These are phyloP conservation scores for Tulasnella sp. DNA, from an alignment of 768 basidiomycete species.

Conservation along the genomic window DNA sequence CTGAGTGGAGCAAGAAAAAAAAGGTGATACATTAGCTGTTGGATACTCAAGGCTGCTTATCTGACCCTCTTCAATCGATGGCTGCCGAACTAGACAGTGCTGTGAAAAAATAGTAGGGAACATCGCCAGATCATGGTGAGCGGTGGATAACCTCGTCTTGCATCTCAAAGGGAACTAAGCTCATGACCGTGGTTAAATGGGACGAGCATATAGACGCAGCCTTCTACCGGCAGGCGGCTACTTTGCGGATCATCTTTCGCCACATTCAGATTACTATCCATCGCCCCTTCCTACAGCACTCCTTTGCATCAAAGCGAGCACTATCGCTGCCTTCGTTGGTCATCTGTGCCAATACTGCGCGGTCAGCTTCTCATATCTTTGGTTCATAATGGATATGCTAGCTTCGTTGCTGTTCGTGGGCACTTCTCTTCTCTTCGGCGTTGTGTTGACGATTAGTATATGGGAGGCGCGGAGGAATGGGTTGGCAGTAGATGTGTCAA, in stretches of 20 bases:
- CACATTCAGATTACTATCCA: slow-evolving; percentile 63
- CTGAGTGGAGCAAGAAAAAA: slow-evolving; percentile 36
- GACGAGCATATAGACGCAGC: slow-evolving; percentile 38
- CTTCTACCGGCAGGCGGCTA: slow-evolving; percentile 49
- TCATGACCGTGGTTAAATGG: slow-evolving; percentile 39
- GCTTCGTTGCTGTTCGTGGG: slow-evolving; percentile 30
- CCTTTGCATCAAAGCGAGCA: slow-evolving; percentile 24
- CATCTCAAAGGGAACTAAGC: neutral
- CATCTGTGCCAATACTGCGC: slow-evolving; percentile 72
- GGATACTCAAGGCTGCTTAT: neutral
- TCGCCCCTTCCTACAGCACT: slow-evolving; percentile 58
- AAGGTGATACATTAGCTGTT: neutral
- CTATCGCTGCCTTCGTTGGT: slow-evolving; percentile 55
- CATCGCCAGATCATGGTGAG: slow-evolving; percentile 54
- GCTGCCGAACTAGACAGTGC: slow-evolving; percentile 58
- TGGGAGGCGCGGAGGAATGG: slow-evolving; percentile 49
- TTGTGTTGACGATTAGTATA: slow-evolving; percentile 54
- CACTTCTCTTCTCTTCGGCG: slow-evolving; percentile 37
- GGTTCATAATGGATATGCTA: slow-evolving; percentile 39
- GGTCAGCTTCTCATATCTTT: slow-evolving; percentile 62
- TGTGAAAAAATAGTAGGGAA: slow-evolving; percentile 60
- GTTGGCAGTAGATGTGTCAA: slow-evolving; percentile 32
- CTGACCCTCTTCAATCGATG: neutral
- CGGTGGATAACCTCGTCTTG: neutral
- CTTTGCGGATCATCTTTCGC: slow-evolving; percentile 48